Evolutionary conservation across 345 rosid genomes (phyloP), one percentile per base, ranked within the genome.

Genomic region (Citropsis articulata): DNA sequence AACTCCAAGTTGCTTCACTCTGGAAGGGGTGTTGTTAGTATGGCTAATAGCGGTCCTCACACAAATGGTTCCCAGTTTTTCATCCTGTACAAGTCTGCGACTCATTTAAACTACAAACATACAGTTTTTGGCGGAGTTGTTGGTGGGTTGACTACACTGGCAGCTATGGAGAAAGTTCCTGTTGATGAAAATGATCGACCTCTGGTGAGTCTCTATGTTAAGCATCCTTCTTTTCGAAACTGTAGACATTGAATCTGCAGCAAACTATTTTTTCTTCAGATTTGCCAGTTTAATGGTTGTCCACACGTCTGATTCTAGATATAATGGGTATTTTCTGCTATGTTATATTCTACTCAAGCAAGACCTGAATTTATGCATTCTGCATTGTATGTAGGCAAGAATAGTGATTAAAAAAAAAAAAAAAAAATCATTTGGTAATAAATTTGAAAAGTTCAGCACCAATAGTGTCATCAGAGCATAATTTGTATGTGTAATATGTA

Each of bases 1-100:
- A 92, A 96, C 87, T 91, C 98, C 50, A 96, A 96, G 86, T 86
- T 91, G 83, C 88, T 94, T 81, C 98, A 94, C 83, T 83, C 98
- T 6, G 98, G 98, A 81, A 90, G 94, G 84, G 98, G 99, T 24
- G 87, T 92, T 67, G 98, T 94, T 73, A 94, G 99, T 76, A 94
- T 96, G 98, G 99, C 98, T 66, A 96, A 92, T 82, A 96, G 97
- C 81, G 99, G 98, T 66, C 98, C 98, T 13, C 97, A 92, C 87
- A 88, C 97, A 25, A 96, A 96, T 83, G 98, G 99, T 81, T 96
- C 99, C 66, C 98, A 94, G 83, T 96, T 94, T 84, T 96, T 96
- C 87, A 91, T 96, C 80, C 87, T 96, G 30, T 96, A 96, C 91
- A 96, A 96, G 81, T 96, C 99, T 71, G 99, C 99, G n/a, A 85